Base-by-base conservation (phyloP, 1,284 basidiomycete species). In the Kalmanozyma brasiliensis region DNA sequence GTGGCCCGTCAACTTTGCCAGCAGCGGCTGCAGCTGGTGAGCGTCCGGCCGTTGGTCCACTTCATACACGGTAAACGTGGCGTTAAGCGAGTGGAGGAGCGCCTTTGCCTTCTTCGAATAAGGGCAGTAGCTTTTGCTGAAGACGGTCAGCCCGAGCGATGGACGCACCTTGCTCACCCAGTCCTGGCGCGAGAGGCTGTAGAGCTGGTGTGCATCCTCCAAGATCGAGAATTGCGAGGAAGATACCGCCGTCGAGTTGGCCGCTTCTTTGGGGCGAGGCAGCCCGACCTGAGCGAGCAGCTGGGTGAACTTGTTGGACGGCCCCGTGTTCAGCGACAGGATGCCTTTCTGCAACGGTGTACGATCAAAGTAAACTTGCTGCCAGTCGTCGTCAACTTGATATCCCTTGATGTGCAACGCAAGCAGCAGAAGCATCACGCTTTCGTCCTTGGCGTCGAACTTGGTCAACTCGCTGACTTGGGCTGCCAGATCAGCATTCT, bases 111-210 rank as follows among this genome's bases (percentile, higher is more conserved):
- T 59, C 13, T 66, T 52, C 23, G 62, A 66, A 37, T 66, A 67
- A 13, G 71, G 67, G 37, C 71, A 73, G 46, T 66, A 70, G 52
- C 55, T 60, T 36, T 73, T 73, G 58, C 62, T 63, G 30, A 73
- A 73, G 5, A 73, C 66, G 13, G 62, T 70, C 3, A 73, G 30
- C 2, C 64, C 64, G 13, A 58, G 41, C 1, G 35, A 30, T 0
- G 29, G 22, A 17, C 68, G 62, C 14, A 65, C 43, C 8, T 24
- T 45, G 17, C 14, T n/a, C 8, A 63, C 63, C 68, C 68, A 71
- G 10, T 66, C 59, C 8, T 45, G n/a, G 20, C 68, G 58, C 3
- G 56, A 66, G 0, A 63, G 48, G 8, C 37, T 30, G 48, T 71
- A 71, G 13, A 66, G 26, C 19, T 61, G 46, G 20, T 59, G 42